These are phyloP conservation scores for Magnusiomyces tetraspermus DNA, from an alignment of 1,139 yeast species.

Conservation along the genomic window DNA sequence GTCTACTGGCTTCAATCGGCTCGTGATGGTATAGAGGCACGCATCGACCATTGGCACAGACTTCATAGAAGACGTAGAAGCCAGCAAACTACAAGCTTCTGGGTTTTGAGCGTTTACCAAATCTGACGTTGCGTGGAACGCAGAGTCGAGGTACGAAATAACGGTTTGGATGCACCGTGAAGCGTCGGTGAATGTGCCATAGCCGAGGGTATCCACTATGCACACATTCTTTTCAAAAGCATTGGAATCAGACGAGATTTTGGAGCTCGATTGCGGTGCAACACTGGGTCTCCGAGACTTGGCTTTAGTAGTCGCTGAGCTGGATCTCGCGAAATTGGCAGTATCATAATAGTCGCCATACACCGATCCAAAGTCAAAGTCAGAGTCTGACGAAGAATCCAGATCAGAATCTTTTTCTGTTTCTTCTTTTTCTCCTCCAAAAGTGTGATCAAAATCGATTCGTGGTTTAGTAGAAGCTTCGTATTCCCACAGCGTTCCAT, in stretches of 20 bases:
- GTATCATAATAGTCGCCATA: background rate
- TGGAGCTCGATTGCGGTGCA: conserved; percentile 17
- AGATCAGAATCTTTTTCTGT: background rate
- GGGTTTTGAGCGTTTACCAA: conserved; percentile 24
- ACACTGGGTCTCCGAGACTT: conserved; percentile 16
- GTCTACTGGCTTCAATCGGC: conserved; percentile 20
- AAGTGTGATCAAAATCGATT: conserved; percentile 16
- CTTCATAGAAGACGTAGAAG: conserved; percentile 23
- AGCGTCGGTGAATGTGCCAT: conserved; percentile 18
- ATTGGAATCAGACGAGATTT: conserved; percentile 16
- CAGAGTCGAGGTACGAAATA: conserved; percentile 22
- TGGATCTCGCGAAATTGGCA: background rate
- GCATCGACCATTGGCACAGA: conserved; percentile 29
- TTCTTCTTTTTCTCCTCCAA: conserved; percentile 8
- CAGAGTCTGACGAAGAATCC: background rate
- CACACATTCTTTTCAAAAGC: conserved; percentile 24
- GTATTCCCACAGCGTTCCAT: background rate
- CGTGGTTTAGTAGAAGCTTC: conserved; percentile 1
- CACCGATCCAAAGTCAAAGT: background rate
- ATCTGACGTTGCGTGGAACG: conserved; percentile 24
- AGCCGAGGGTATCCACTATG: conserved; percentile 24
- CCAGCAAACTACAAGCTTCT: conserved; percentile 20
- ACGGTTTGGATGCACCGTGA: conserved; percentile 18
- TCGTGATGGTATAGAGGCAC: conserved; percentile 24
- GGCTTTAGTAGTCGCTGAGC: background rate